Evolutionary conservation across 305 asterid species (phyloP).

Genomic region (Fraxinus ornus): DNA sequence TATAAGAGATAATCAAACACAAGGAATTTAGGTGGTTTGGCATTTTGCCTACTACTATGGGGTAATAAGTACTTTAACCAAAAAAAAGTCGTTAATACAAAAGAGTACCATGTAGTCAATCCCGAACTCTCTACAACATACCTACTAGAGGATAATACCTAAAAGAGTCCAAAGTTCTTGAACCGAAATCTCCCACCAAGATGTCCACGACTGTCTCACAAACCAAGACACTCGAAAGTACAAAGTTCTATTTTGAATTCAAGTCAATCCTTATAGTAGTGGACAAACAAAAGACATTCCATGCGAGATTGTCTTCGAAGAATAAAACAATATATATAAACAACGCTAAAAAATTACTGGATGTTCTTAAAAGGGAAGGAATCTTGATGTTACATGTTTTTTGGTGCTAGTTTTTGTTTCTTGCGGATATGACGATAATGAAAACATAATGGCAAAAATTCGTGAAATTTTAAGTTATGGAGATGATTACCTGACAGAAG

Average conservation of each 20-base stretch:
- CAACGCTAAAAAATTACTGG: background rate
- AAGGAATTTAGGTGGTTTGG: background rate
- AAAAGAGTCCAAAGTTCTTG: background rate
- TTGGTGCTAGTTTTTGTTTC: background rate
- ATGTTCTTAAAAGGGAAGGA: background rate
- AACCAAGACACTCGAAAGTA: background rate
- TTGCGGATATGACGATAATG: background rate
- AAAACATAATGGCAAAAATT: background rate
- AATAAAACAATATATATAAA: background rate
- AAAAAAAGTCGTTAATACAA: background rate
- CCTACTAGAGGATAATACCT: background rate
- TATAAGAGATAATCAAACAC: background rate
- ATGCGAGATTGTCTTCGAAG: background rate
- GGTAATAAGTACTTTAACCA: background rate
- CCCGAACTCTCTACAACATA: background rate
- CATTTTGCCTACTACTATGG: background rate
- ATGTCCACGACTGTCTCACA: background rate
- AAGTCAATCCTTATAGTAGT: background rate
- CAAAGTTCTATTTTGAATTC: background rate
- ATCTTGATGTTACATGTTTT: background rate
- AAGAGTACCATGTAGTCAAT: background rate
- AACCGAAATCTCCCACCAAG: background rate
- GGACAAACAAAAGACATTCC: background rate
- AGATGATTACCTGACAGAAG: conserved; percentile 76
- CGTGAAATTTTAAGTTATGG: background rate